phyloP scores from a whole-genome alignment of 495 filamentous ascomycete species.

The Chaetomium fimeti region DNA sequence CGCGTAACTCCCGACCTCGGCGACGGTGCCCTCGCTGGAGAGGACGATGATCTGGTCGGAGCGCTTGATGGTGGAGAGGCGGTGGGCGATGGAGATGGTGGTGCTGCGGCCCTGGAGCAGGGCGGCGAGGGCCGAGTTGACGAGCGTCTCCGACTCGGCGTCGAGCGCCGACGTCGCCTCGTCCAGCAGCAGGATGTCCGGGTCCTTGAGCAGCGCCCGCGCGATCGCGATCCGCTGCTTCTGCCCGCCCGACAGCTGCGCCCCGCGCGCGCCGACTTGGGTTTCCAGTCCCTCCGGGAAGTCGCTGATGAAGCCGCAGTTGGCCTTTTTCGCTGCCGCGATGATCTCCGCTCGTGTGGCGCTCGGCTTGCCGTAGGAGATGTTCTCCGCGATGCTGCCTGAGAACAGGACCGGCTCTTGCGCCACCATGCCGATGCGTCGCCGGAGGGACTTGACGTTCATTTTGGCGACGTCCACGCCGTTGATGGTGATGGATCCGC shows the following conservation, averaged over 20 bases:
- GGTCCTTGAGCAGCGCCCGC: slow-evolving; percentile 88
- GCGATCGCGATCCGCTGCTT: slow-evolving; percentile 98
- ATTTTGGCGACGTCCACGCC: slow-evolving; percentile 78
- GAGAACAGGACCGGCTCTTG: slow-evolving; percentile 97
- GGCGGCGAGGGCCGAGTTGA: slow-evolving; percentile 80
- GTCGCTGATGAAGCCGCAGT: slow-evolving; percentile 93
- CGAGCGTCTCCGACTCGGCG: slow-evolving; percentile 94
- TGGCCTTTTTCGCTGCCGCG: slow-evolving; percentile 85
- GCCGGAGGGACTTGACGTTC: slow-evolving; percentile 91
- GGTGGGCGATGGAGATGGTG: slow-evolving; percentile 94
- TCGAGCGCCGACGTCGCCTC: slow-evolving; percentile 93
- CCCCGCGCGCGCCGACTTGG: slow-evolving; percentile 85
- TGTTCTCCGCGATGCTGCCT: slow-evolving; percentile 94
- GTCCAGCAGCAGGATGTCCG: slow-evolving; percentile 93
- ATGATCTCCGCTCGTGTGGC: slow-evolving; percentile 81
- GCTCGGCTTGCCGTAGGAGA: slow-evolving; percentile 82
- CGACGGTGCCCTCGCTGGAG: slow-evolving; percentile 76
- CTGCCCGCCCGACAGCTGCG: slow-evolving; percentile 92
- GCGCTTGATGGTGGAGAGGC: slow-evolving; percentile 92
- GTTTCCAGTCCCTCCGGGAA: slow-evolving; percentile 96
- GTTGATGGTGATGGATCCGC: slow-evolving; percentile 77
- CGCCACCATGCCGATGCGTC: slow-evolving; percentile 90
- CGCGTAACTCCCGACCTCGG: slow-evolving; percentile 81
- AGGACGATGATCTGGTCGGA: slow-evolving; percentile 91
- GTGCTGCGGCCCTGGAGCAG: slow-evolving; percentile 84